Conservation (phyloP, 768 basidiomycete genomes). For the Podaxis pistillaris region DNA sequence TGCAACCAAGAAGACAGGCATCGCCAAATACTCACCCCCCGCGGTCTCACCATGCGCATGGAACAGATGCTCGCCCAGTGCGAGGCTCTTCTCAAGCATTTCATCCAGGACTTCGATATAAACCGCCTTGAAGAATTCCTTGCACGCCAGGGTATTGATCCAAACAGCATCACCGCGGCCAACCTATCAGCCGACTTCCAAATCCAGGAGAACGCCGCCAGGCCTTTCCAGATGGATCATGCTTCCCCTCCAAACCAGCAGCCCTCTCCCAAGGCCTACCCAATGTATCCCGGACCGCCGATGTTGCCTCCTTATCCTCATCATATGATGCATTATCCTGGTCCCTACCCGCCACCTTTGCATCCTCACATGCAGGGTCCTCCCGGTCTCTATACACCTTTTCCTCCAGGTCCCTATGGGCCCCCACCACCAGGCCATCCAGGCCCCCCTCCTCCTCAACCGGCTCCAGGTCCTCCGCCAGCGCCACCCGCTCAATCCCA, state of each 20-base stretch:
- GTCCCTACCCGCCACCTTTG: constrained; percentile 27
- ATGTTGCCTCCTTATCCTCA: constrained; percentile 33
- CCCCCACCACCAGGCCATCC: constrained; percentile 26
- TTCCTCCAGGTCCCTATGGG: constrained; percentile 52
- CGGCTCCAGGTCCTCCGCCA: constrained; percentile 19
- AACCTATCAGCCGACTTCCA: constrained; percentile 29
- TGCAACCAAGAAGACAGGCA: constrained; percentile 91
- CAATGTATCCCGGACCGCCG: constrained; percentile 40
- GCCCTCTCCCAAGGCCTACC: constrained; percentile 31
- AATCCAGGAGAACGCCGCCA: constrained; percentile 27
- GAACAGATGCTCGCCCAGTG: constrained; percentile 81
- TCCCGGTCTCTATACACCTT: constrained; percentile 51
- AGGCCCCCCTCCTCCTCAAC: constrained; percentile 23
- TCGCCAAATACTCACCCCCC: constrained; percentile 80
- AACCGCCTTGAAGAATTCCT: constrained; percentile 64
- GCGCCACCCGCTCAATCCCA: constrained; percentile 2
- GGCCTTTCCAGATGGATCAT: constrained; percentile 33
- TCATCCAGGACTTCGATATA: constrained; percentile 65
- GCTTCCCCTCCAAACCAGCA: constrained; percentile 22
- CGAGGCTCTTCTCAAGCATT: constrained; percentile 73
- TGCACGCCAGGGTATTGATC: constrained; percentile 65
- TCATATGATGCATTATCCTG: constrained; percentile 34
- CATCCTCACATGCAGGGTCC: constrained; percentile 31
- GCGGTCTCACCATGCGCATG: constrained; percentile 80
- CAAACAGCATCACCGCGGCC: constrained; percentile 26